These are phyloP conservation scores for Bisporella sp. DNA, from an alignment of 2,329 filamentous ascomycete species.

Conservation along the genomic window DNA sequence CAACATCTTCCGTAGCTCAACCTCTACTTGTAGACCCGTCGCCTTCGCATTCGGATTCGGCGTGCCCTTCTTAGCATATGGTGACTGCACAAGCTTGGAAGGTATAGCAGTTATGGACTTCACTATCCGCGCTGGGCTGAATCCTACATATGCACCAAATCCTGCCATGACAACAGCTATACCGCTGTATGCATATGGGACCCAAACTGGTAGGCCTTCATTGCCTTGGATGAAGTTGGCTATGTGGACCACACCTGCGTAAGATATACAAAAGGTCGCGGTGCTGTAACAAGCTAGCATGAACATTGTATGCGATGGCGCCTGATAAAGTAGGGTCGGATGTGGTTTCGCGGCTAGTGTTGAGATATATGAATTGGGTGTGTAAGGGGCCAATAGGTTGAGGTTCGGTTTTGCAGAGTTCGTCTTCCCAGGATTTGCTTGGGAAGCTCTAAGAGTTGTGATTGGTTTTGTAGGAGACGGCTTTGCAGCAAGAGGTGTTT, in stretches of 20 bases:
- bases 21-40: slow-evolving; percentile 39
- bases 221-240: background rate
- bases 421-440: too few species aligned
- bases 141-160: slow-evolving; percentile 53
- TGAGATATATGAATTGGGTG: slow-evolving; percentile 40
- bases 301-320: slow-evolving; percentile 57
- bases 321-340: slow-evolving; percentile 56
- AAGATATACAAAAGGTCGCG: slow-evolving; percentile 45
- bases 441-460: too few species aligned
- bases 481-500: slow-evolving; percentile 3
- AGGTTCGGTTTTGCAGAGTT: background rate
- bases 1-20: slow-evolving; percentile 31
- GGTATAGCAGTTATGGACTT: slow-evolving; percentile 29
- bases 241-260: slow-evolving; percentile 22
- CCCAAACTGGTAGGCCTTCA: slow-evolving; percentile 45
- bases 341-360: slow-evolving; percentile 45
- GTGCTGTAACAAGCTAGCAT: slow-evolving; percentile 52
- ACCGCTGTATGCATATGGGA: slow-evolving; percentile 48
- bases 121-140: slow-evolving; percentile 52
- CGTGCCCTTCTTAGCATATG: slow-evolving; percentile 7
- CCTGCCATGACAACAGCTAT: slow-evolving; percentile 53
- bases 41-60: background rate
- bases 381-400: slow-evolving; percentile 20
- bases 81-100: slow-evolving; percentile 9
- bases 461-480: background rate